These are phyloP conservation scores for Parietichytrium sp. DNA, from an alignment of 108 stramenopile species.

Conservation along the genomic window DNA sequence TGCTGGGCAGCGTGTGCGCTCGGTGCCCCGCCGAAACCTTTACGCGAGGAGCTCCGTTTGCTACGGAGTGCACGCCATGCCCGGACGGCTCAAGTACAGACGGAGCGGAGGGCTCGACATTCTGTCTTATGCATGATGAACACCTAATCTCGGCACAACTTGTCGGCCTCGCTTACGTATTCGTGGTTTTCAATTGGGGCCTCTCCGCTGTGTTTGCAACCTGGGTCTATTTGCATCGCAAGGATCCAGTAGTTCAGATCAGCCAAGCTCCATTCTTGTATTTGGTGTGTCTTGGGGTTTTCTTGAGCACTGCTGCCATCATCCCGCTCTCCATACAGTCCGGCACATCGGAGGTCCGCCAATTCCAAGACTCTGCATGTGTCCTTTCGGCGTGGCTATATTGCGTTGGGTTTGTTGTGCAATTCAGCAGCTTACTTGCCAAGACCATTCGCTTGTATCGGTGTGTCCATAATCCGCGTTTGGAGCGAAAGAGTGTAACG, in stretches of 20 bases:
- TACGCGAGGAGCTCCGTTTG: constrained; percentile 35
- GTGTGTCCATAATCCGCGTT: background rate
- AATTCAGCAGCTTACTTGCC: background rate
- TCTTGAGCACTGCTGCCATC: background rate
- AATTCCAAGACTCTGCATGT: background rate
- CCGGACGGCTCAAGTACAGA: constrained; percentile 41
- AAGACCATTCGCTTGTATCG: background rate
- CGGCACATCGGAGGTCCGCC: background rate
- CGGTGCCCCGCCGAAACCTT: constrained; percentile 51
- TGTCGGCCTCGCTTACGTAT: constrained; percentile 47
- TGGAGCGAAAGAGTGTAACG: background rate
- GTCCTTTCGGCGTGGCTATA: background rate
- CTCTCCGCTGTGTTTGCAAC: background rate
- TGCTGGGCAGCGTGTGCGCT: constrained; percentile 48
- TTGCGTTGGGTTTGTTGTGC: background rate
- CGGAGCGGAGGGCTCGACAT: constrained; percentile 30
- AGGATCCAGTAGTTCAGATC: constrained; percentile 22
- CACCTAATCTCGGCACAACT: constrained; percentile 45
- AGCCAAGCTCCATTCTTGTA: background rate
- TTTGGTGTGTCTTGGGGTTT: background rate
- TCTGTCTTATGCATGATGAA: constrained; percentile 46
- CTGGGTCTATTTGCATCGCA: background rate
- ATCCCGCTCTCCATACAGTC: background rate
- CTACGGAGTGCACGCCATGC: too few relatives aligned
- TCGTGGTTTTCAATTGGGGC: constrained; percentile 47